Conservation (phyloP, 2,329 filamentous ascomycete genomes). For the Lachnellula arida region DNA sequence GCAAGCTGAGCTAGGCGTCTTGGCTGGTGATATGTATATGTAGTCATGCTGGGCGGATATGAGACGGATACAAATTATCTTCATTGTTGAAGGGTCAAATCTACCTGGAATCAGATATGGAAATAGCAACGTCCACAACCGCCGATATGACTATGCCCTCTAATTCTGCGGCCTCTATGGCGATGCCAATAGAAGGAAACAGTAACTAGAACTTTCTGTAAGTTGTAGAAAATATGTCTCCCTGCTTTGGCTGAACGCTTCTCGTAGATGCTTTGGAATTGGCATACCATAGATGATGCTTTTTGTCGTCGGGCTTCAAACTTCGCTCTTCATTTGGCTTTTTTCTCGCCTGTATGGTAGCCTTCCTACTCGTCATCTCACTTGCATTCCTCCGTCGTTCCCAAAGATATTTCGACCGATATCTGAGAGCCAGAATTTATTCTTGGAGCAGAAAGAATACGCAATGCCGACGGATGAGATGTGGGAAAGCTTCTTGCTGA, state of each 20-base stretch:
- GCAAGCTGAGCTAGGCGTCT: not conserved
- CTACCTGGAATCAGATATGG: not conserved
- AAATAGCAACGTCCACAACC: not conserved
- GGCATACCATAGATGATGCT: conserved; percentile 23
- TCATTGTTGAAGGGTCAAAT: not conserved
- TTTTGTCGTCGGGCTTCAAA: conserved; percentile 18
- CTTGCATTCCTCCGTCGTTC: conserved; percentile 20
- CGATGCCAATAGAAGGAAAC: conserved; percentile 14
- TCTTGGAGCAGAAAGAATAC: conserved; percentile 2
- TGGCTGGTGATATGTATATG: not conserved
- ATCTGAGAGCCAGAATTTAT: conserved; percentile 8
- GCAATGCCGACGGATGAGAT: conserved; percentile 8
- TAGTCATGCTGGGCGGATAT: not conserved
- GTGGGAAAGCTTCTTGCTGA: conserved; percentile 16
- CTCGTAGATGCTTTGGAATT: conserved; percentile 25
- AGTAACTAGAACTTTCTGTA: conserved; percentile 21
- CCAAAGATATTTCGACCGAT: conserved; percentile 19
- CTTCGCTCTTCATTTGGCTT: conserved; percentile 19
- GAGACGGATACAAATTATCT: not conserved
- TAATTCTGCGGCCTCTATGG: conserved; percentile 5
- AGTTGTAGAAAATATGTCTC: not conserved
- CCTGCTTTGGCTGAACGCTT: not conserved
- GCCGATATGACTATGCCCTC: not conserved
- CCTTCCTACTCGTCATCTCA: conserved; percentile 20
- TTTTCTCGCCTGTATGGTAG: conserved; percentile 18